Conservation (phyloP, 805 yeast genomes). For the Yarrowia deformans region DNA sequence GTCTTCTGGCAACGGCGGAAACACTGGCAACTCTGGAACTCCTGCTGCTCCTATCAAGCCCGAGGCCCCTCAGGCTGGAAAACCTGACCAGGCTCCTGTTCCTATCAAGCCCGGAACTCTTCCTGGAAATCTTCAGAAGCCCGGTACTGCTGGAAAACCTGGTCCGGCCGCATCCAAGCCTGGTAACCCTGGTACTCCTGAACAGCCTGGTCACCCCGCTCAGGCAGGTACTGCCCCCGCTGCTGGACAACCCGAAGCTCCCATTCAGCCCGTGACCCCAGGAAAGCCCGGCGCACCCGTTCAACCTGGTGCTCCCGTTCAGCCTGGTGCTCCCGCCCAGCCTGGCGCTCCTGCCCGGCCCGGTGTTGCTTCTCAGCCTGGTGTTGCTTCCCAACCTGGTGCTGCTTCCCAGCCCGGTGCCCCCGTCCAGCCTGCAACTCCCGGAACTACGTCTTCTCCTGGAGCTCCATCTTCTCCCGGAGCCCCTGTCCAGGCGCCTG, state of each 20-base stretch:
- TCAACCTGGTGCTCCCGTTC: not conserved
- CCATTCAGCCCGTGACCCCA: not conserved
- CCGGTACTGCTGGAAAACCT: not conserved
- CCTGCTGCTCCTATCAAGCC: not conserved
- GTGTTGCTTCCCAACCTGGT: not conserved
- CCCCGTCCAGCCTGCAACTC: not conserved
- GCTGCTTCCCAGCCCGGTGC: not conserved
- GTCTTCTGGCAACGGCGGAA: not conserved
- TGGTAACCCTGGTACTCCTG: not conserved
- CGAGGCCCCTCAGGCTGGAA: not conserved
- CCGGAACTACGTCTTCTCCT: not conserved
- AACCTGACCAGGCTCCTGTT: not conserved
- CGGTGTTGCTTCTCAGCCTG: not conserved
- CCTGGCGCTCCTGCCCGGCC: not conserved
- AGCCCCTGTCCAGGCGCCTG: not conserved
- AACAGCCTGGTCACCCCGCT: not conserved
- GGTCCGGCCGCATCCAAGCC: not conserved
- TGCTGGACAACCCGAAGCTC: not conserved
- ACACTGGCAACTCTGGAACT: conserved; percentile 4
- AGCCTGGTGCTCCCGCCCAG: not conserved
- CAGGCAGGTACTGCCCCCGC: not conserved
- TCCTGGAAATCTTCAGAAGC: not conserved
- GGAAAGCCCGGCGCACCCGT: not conserved
- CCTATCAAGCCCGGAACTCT: not conserved
- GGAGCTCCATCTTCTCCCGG: not conserved